Conservation (phyloP, 768 basidiomycete species). For the Suillus variegatus region DNA sequence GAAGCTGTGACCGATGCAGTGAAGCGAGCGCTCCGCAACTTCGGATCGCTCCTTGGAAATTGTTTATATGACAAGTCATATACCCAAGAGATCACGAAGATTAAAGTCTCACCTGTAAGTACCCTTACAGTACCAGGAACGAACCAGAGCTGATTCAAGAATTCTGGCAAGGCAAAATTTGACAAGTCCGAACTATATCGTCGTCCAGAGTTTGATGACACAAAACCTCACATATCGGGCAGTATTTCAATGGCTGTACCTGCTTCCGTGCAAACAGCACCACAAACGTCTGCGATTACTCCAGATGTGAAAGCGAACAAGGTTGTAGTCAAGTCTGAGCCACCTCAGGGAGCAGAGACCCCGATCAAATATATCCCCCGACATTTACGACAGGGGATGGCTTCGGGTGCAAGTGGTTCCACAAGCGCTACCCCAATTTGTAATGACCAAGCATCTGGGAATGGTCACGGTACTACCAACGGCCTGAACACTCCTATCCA, state of each 20-base stretch:
- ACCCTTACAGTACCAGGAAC: background rate
- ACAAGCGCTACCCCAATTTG: constrained; percentile 6
- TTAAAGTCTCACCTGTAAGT: constrained; percentile 81
- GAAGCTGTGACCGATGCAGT: constrained; percentile 95
- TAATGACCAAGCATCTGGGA: background rate
- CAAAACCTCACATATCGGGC: constrained; percentile 27
- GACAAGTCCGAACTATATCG: constrained; percentile 68
- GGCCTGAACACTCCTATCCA: constrained; percentile 38
- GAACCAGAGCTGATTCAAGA: constrained; percentile 11
- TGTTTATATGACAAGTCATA: constrained; percentile 97
- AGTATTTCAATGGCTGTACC: constrained; percentile 3
- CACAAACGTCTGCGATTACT: background rate
- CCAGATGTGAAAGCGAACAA: background rate
- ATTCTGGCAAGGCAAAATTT: constrained; percentile 56
- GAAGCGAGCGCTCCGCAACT: constrained; percentile 88
- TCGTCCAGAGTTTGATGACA: constrained; percentile 66
- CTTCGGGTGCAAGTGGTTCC: constrained; percentile 8
- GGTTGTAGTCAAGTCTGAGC: constrained; percentile 21
- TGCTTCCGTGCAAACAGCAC: background rate
- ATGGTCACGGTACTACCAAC: background rate
- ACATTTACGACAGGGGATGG: constrained; percentile 37
- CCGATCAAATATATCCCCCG: constrained; percentile 40
- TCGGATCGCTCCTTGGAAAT: constrained; percentile 94
- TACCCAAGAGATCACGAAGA: constrained; percentile 80
- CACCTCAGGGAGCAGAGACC: constrained; percentile 13